phyloP scores from a whole-genome alignment of 768 basidiomycete genomes.

The Hypsizygus marmoreus region DNA sequence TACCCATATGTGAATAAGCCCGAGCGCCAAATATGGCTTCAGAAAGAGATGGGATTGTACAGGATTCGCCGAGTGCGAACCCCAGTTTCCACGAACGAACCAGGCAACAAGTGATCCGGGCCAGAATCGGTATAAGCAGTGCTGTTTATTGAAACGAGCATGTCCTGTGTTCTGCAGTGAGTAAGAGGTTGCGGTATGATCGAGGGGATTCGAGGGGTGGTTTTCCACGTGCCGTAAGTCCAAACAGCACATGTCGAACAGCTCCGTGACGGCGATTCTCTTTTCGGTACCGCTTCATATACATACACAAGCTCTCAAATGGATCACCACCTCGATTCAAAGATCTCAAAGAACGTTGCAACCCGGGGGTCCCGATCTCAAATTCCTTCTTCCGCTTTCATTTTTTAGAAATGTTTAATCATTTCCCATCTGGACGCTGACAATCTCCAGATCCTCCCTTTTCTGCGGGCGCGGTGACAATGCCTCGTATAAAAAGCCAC shows the following conservation, averaged over 20 bases:
- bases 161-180: constrained; percentile 14
- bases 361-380: constrained; percentile 16
- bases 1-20: constrained; percentile 15
- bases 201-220: constrained; percentile 15
- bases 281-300: constrained; percentile 24
- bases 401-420: constrained; percentile 13
- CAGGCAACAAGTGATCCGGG: constrained; percentile 18
- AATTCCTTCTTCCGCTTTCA: constrained; percentile 18
- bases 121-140: constrained; percentile 16
- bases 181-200: constrained; percentile 15
- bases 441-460: constrained; percentile 27
- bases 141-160: constrained; percentile 19
- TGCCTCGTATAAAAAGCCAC: constrained; percentile 27
- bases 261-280: constrained; percentile 19
- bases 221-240: constrained; percentile 19
- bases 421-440: constrained; percentile 14
- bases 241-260: constrained; percentile 15
- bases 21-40: constrained; percentile 16
- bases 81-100: constrained; percentile 24
- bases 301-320: constrained; percentile 14
- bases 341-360: constrained; percentile 15
- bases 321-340: constrained; percentile 14
- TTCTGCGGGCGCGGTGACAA: constrained; percentile 28
- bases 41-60: constrained; percentile 16
- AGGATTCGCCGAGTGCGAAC: constrained; percentile 19